These are phyloP conservation scores for Trypanosoma melophagium DNA, from an alignment of 208 protist species.

Conservation along the genomic window DNA sequence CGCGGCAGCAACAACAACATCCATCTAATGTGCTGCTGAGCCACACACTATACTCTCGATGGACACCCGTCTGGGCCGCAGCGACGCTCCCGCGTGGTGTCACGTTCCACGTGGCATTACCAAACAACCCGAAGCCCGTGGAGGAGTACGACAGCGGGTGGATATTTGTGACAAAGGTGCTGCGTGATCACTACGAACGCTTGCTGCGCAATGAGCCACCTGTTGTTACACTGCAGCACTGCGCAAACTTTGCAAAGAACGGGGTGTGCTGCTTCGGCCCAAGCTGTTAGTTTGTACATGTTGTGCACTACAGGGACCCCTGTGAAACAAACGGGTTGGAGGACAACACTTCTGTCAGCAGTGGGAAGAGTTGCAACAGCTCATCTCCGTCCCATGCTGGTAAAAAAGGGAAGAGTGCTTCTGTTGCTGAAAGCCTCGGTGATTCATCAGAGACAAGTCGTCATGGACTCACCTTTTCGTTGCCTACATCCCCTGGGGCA, in stretches of 20 bases:
- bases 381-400: slow-evolving; percentile 9
- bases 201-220: slow-evolving; percentile 44
- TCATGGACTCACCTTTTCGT: not conserved
- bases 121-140: slow-evolving; percentile 69
- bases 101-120: slow-evolving; percentile 57
- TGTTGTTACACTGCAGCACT: slow-evolving; percentile 75
- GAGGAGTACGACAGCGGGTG: slow-evolving; percentile 60
- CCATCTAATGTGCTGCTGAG: slow-evolving; percentile 49
- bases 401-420: not conserved
- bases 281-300: slow-evolving; percentile 76
- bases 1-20: slow-evolving; percentile 4
- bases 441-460: slow-evolving; percentile 5
- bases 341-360: slow-evolving; percentile 28
- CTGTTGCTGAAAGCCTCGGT: not conserved
- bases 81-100: slow-evolving; percentile 48
- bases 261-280: slow-evolving; percentile 82
- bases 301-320: slow-evolving; percentile 47
- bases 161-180: slow-evolving; percentile 64
- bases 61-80: slow-evolving; percentile 58
- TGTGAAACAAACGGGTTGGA: slow-evolving; percentile 41
- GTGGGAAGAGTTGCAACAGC: slow-evolving; percentile 21
- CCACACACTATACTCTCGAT: slow-evolving; percentile 70
- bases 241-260: slow-evolving; percentile 75
- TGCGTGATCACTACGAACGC: slow-evolving; percentile 68
- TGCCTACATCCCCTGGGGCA: not conserved